Percentiles rank a stretch among this genome's conserved stretches.
phyloP scores from a whole-genome alignment of 148 eudicot genomes.

The Camellia sinensis region DNA sequence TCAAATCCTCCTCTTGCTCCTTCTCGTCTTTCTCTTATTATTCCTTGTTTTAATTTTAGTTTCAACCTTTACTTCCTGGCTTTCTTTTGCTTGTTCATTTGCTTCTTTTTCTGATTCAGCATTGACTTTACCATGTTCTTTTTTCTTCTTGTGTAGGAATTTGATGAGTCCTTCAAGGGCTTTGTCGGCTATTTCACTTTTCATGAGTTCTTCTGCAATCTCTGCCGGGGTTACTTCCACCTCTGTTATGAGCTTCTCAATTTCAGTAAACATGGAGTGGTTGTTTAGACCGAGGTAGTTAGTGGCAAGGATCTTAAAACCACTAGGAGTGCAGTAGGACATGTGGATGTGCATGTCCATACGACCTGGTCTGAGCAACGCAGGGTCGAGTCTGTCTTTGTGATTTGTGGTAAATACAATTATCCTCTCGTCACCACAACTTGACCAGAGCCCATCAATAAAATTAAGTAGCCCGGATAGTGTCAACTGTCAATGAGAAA shows the following conservation, averaged over 20 bases:
- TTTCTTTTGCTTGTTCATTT: constrained; percentile 5
- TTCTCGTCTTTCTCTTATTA: background rate
- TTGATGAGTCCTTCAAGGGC: constrained; percentile 20
- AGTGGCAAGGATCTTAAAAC: constrained; percentile 21
- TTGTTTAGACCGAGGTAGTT: constrained; percentile 23
- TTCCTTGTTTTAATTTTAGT: background rate
- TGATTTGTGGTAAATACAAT: constrained; percentile 23
- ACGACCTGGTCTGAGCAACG: constrained; percentile 25
- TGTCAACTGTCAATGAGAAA: constrained; percentile 12
- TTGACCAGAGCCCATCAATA: constrained; percentile 24
- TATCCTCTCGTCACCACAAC: constrained; percentile 30
- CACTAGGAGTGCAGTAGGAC: constrained; percentile 23
- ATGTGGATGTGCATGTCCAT: constrained; percentile 31
- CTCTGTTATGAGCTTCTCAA: constrained; percentile 14
- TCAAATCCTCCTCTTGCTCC: background rate
- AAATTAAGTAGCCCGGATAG: constrained; percentile 18
- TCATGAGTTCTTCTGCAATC: constrained; percentile 28
- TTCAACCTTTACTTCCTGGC: background rate
- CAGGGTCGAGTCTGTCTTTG: constrained; percentile 27
- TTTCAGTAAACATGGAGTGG: constrained; percentile 17
- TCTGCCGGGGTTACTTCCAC: constrained; percentile 23
- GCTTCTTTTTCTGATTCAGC: constrained; percentile 1
- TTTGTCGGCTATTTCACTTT: constrained; percentile 18
- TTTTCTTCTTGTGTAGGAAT: constrained; percentile 11
- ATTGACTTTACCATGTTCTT: background rate